These are phyloP conservation scores for Datura wrightii DNA, from an alignment of 257 asterid genomes.

Conservation along the genomic window DNA sequence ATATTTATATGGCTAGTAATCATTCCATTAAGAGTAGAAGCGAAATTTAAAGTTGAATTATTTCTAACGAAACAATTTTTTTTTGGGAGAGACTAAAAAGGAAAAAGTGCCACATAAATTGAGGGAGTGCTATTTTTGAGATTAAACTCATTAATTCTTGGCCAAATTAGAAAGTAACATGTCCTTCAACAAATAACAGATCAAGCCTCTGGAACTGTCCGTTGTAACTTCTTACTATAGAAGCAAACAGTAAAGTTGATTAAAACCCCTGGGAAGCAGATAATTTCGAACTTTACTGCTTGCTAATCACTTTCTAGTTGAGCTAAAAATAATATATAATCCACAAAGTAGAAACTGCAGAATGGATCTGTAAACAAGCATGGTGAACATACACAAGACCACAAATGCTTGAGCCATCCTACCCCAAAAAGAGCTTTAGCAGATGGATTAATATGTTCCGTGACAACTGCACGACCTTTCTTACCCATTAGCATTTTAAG, in stretches of 20 bases:
- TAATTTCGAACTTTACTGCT: not conserved
- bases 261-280: not conserved
- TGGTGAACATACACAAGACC: not conserved
- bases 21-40: no score
- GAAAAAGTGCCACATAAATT: no score
- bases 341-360: not conserved
- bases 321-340: not conserved
- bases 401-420: not conserved
- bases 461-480: not conserved
- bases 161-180: not conserved
- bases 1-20: no score
- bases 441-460: not conserved
- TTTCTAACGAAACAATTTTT: no score
- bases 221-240: not conserved
- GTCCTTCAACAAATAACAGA: not conserved
- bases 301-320: not conserved
- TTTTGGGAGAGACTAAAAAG: no score
- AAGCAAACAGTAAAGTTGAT: not conserved
- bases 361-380: not conserved
- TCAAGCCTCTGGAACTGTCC: not conserved
- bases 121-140: no score
- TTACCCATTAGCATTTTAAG: not conserved
- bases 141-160: not conserved
- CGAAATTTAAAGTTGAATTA: no score
- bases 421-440: not conserved